Evolutionary conservation across 2,329 filamentous ascomycete genomes (phyloP), one percentile per base, ranked within the genome.

Genomic region (Fonsecaea monophora): DNA sequence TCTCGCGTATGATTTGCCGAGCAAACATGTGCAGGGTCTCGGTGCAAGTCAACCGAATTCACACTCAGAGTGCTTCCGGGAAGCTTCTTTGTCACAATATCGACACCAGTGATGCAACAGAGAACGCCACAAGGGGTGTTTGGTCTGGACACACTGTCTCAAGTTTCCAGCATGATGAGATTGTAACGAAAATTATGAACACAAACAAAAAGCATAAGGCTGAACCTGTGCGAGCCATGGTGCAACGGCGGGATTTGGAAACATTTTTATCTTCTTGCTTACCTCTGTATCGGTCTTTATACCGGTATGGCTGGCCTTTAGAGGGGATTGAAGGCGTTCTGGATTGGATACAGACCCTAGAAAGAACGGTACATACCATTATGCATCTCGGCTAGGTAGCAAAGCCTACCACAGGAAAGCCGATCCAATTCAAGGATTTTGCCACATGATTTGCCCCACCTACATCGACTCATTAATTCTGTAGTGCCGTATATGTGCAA

Each of bases 181-280:
- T 35, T 53, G 35, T 48, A 61, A 61, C 59, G 59, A 61, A 30
- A 15, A 53, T 61, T 61, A 61, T 61, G 59, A 61, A 53, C 21
- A 21, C 6, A 48, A 15, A 53, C 37, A 61, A 54, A 61, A 61
- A 40, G 42, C 59, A 61, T 61, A 34, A 21, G 21, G 42, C 30
- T 38, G 12, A 34, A 61, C 25, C 59, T 48, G 53, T 21, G 45
- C 3, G 45, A 61, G 42, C 48, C 59, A 34, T 34, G 58, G 45
- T 32, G 58, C 42, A 34, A 50, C 13, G 42, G 25, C 18, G 59
- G 21, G 34, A 42, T 42, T 35, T n/a, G 42, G 59, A 50, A 50
- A 50, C 45, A 21, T 25, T 25, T 50, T 50, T 25, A n/a, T 50
- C 45, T 50, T 50, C 45, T 50, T 50, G 45, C 4, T 50, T 4